Evolutionary conservation across 169 alveolate genomes (phyloP).

Genomic region (Cystoisospora suis): DNA sequence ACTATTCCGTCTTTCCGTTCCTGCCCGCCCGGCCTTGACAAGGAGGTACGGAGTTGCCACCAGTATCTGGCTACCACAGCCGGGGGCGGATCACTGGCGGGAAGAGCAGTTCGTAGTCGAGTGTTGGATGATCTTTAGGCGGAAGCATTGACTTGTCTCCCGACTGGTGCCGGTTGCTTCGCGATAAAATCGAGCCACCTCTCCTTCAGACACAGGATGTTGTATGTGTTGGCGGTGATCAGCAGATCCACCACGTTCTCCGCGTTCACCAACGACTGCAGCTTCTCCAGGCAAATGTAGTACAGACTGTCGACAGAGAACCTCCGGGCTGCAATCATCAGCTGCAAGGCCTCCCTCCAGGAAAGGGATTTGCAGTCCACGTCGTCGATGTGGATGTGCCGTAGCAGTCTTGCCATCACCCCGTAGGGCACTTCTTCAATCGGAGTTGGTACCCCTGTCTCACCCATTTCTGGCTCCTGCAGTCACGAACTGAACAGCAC

Average conservation of each 20-base stretch:
- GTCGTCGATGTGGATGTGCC: constrained; percentile 81
- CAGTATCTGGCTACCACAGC: too few species aligned
- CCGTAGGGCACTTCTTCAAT: constrained; percentile 47
- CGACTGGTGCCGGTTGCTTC: too few species aligned
- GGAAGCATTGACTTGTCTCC: too few species aligned
- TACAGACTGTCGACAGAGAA: constrained; percentile 75
- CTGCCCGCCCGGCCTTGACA: too few species aligned
- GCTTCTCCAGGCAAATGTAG: constrained; percentile 73
- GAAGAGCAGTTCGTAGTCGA: too few species aligned
- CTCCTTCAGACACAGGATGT: constrained; percentile 57
- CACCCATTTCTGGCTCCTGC: constrained; percentile 62
- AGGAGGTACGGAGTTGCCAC: too few species aligned
- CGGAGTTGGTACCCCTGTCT: constrained; percentile 63
- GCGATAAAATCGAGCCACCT: constrained; percentile 71
- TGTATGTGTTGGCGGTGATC: constrained; percentile 65
- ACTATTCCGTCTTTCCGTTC: too few species aligned
- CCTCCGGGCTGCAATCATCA: constrained; percentile 79
- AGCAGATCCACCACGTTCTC: constrained; percentile 70
- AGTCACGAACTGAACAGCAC: constrained; percentile 74
- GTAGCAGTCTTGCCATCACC: constrained; percentile 73
- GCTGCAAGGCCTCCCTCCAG: constrained; percentile 69
- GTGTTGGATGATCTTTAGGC: too few species aligned
- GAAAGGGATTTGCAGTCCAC: constrained; percentile 62
- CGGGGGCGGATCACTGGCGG: too few species aligned
- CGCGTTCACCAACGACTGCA: constrained; percentile 57